A percentile compares a stretch with the other conserved stretches of the same genome.
Evolutionary conservation across 2,329 filamentous ascomycete genomes (phyloP).

Genomic region (Clonostachys rhizophaga): DNA sequence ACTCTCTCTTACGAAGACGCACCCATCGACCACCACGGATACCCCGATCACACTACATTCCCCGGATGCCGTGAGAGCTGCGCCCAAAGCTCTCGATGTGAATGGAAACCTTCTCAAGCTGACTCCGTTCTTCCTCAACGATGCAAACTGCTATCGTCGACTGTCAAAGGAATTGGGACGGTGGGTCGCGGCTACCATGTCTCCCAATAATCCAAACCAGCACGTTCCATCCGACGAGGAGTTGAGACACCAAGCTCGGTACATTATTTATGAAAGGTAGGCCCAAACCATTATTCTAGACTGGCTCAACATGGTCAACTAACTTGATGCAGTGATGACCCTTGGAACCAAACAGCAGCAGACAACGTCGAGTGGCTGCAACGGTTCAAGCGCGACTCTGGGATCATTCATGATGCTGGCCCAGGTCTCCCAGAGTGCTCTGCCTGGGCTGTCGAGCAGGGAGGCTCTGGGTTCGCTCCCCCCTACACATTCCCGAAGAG

Average conservation of each 20-base stretch:
- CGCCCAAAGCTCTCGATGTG: neutral
- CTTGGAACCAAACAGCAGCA: conserved; percentile 60
- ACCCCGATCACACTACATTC: neutral
- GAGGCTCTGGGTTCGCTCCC: conserved; percentile 50
- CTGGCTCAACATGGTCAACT: conserved; percentile 2
- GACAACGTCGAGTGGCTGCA: conserved; percentile 61
- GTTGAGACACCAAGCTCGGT: conserved; percentile 58
- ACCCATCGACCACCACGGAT: neutral
- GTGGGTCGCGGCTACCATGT: conserved; percentile 48
- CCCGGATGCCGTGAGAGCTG: neutral
- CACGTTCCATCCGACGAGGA: conserved; percentile 58
- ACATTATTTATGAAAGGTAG: conserved; percentile 59
- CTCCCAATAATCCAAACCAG: conserved; percentile 53
- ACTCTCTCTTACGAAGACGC: conserved; percentile 2
- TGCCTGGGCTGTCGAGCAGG: conserved; percentile 42
- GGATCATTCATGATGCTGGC: conserved; percentile 43
- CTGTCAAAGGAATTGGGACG: conserved; percentile 48
- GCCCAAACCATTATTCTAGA: conserved; percentile 12
- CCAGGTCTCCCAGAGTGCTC: conserved; percentile 39
- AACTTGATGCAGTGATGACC: conserved; percentile 44
- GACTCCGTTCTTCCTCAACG: conserved; percentile 43
- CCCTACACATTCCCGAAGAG: conserved; percentile 44
- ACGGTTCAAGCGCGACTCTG: conserved; percentile 55
- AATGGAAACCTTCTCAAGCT: neutral
- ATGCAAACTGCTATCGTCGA: conserved; percentile 56